A percentile compares a stretch with the other conserved stretches of the same genome.
Conservation (phyloP, 768 basidiomycete genomes). For the Psilocybe sp. region DNA sequence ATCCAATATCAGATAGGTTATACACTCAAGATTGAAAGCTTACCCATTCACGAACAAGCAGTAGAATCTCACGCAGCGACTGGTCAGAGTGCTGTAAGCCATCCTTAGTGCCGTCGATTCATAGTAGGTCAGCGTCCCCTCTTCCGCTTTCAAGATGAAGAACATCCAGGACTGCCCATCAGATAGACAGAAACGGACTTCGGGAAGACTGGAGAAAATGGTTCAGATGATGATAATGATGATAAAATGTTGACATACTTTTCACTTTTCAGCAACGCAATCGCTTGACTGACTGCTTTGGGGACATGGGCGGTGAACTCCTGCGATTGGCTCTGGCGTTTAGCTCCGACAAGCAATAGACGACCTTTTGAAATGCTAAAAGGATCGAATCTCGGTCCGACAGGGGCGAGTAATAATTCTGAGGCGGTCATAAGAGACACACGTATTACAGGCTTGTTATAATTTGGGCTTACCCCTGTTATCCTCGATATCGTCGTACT, state of each 20-base stretch:
- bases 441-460: slow-evolving; percentile 10
- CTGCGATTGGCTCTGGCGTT: slow-evolving; percentile 18
- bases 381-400: slow-evolving; percentile 22
- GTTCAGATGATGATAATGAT: slow-evolving; percentile 14
- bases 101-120: slow-evolving; percentile 20
- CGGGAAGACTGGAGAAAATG: slow-evolving; percentile 19
- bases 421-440: slow-evolving; percentile 11
- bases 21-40: slow-evolving; percentile 4
- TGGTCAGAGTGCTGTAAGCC: slow-evolving; percentile 14
- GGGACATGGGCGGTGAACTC: slow-evolving; percentile 20
- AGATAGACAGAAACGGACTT: slow-evolving; percentile 31
- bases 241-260: slow-evolving; percentile 18
- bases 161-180: slow-evolving; percentile 30
- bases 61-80: slow-evolving; percentile 21
- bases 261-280: slow-evolving; percentile 23
- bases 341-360: slow-evolving; percentile 24
- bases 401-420: slow-evolving; percentile 24
- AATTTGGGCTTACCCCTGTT: slow-evolving; percentile 20
- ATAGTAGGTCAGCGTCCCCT: slow-evolving; percentile 20
- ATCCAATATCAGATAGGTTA: no score
- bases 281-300: slow-evolving; percentile 28
- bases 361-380: slow-evolving; percentile 18
- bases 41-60: slow-evolving; percentile 24
- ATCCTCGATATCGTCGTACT: slow-evolving; percentile 20
- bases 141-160: slow-evolving; percentile 25